Conservation (phyloP, 2,329 filamentous ascomycete genomes). For the Tolypocladium tropicale region DNA sequence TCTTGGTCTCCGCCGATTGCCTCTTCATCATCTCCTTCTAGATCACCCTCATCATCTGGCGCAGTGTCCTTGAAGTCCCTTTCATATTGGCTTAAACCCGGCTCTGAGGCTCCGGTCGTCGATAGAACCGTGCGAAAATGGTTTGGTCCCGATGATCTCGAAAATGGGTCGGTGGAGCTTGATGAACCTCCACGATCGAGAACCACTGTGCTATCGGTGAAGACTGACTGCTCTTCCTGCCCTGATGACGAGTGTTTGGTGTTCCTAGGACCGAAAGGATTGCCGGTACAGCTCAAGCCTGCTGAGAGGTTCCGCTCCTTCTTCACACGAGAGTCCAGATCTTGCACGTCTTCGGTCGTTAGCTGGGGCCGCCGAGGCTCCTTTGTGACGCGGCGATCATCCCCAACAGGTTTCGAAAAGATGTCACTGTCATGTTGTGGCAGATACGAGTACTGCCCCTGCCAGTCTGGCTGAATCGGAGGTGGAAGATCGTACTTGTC, state of each 20-base stretch:
- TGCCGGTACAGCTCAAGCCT: not conserved
- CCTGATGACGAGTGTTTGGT: not conserved
- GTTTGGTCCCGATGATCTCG: conserved; percentile 1
- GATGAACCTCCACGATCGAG: not conserved
- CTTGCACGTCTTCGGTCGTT: not conserved
- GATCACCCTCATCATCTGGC: conserved; percentile 40
- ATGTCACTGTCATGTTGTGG: conserved; percentile 32
- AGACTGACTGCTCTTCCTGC: not conserved
- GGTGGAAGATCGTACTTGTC: conserved; percentile 41
- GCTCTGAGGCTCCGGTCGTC: conserved; percentile 16
- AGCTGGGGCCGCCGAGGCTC: not conserved
- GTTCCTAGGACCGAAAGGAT: not conserved
- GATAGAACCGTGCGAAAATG: conserved; percentile 1
- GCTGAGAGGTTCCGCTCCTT: not conserved
- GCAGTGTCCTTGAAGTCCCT: conserved; percentile 24
- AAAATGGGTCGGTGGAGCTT: not conserved
- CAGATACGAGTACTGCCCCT: conserved; percentile 42
- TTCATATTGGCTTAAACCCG: conserved; percentile 19
- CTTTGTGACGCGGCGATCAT: conserved; percentile 6
- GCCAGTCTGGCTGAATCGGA: conserved; percentile 47
- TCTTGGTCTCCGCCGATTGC: conserved; percentile 34
- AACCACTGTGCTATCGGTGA: not conserved
- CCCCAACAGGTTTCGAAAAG: conserved; percentile 34
- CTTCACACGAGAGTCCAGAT: not conserved
- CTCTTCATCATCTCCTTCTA: conserved; percentile 46